Evolutionary conservation across 169 alveolate species (phyloP), one percentile per base, ranked within the genome.

Genomic region (Cardiosporidium cionae): DNA sequence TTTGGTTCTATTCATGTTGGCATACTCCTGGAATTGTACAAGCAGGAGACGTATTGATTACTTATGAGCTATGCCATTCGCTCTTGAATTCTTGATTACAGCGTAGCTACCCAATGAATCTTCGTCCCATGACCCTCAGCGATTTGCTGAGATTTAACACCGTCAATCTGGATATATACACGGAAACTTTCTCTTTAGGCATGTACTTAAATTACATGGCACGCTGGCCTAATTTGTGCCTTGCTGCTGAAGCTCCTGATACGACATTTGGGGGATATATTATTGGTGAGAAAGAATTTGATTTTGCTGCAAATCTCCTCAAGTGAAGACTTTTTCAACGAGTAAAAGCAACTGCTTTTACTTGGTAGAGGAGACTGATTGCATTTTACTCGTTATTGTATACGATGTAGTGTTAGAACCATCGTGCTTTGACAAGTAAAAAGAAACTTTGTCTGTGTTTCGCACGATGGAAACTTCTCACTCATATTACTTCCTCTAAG

Each of bases 181-280:
- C 98, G 35, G 98, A 95, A 87, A 95, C 97, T 23, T 95, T 91
- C 82, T 81, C 88, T 65, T 85, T 92, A 27, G 72, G 79, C 54
- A 93, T 93, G 82, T 95, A 93, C 84, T 95, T 94, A 34, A 83
- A 88, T 62, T 95, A 93, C 58, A 85, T 95, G 0, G 86, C 96
- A 32, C 84, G 84, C 53, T 94, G 97, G 97, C 94, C 94, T 25
- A 97, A 93, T 77, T 92, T 89, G 78, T 93, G 97, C 74, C 86
- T 89, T 32, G 89, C 92, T 31, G 92, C 94, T 0, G 94, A 85
- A 68, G 91, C 93, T 72, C 87, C 92, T 34, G 90, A 87, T 67
- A 94, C 95, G 28, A 82, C 85, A 76, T 85, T 93, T 32, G 92
- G 91, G 34, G 97, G 97, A 7, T 94, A 94, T 76, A 88, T 94